phyloP scores from a whole-genome alignment of 768 basidiomycete species.

The Phaeotremella fagi region DNA sequence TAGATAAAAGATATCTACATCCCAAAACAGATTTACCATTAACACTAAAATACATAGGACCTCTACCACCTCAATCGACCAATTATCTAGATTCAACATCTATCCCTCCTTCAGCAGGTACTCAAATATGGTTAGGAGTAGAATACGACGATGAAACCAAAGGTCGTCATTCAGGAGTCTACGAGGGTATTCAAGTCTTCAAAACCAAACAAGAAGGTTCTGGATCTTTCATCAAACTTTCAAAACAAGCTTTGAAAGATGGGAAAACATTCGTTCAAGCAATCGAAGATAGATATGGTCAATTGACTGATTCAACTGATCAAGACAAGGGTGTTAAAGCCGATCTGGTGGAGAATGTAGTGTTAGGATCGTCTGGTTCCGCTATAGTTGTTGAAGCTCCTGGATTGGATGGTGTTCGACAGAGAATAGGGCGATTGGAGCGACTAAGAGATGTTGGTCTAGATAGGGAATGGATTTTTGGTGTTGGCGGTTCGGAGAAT shows the following conservation, averaged over 20 bases:
- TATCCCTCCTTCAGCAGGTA: background rate
- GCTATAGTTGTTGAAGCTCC: conserved; percentile 83
- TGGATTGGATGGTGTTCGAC: conserved; percentile 69
- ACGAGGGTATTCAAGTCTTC: conserved; percentile 75
- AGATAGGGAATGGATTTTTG: conserved; percentile 60
- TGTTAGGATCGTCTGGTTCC: conserved; percentile 76
- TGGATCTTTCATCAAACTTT: conserved; percentile 33
- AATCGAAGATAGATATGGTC: conserved; percentile 64
- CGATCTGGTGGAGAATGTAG: conserved; percentile 52
- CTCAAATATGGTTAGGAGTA: conserved; percentile 77
- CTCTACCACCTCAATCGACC: conserved; percentile 14
- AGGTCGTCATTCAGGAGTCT: conserved; percentile 81
- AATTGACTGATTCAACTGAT: conserved; percentile 7
- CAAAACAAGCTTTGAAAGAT: conserved; percentile 3
- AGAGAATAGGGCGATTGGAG: conserved; percentile 62
- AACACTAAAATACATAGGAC: conserved; percentile 36
- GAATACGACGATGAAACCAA: conserved; percentile 86
- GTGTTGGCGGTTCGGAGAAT: conserved; percentile 45
- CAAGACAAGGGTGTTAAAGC: background rate
- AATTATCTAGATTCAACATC: background rate
- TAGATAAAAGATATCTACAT: conserved; percentile 34
- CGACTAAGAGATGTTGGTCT: conserved; percentile 74
- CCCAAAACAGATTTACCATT: conserved; percentile 22
- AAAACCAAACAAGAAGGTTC: conserved; percentile 32
- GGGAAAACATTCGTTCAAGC: conserved; percentile 66